Evolutionary conservation across 176 grass and related monocot genomes (phyloP).

Genomic region (Raddia distichophylla): DNA sequence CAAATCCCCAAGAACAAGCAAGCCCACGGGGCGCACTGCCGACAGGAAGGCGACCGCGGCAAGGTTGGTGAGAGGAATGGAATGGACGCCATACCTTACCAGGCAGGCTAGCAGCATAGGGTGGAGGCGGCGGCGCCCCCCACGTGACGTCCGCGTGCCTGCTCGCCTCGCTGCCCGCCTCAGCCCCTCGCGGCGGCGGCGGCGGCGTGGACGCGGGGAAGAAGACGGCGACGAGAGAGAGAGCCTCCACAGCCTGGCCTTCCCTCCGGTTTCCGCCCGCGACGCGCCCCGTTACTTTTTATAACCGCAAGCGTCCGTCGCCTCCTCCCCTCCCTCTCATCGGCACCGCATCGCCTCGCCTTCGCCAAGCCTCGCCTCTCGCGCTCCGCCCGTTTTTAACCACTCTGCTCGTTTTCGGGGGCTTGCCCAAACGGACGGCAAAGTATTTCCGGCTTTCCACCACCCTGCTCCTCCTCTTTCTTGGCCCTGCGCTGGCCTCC

Average conservation of each 20-base stretch:
- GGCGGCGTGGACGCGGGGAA: background rate
- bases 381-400: constrained; percentile 54
- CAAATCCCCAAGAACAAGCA: constrained; percentile 34
- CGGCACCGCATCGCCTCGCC: constrained; percentile 11
- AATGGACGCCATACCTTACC: constrained; percentile 54
- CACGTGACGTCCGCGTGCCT: constrained; percentile 40
- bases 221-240: background rate
- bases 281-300: constrained; percentile 49
- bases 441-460: constrained; percentile 17
- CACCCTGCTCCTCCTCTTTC: background rate
- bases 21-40: background rate
- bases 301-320: constrained; percentile 30
- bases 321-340: background rate
- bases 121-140: constrained; percentile 18
- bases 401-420: constrained; percentile 14
- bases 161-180: constrained; percentile 13
- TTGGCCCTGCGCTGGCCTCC: background rate
- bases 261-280: constrained; percentile 54
- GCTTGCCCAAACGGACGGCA: constrained; percentile 35
- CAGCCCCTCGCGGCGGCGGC: constrained; percentile 15
- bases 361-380: constrained; percentile 26
- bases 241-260: constrained; percentile 41
- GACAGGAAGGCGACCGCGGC: background rate
- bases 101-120: constrained; percentile 52
- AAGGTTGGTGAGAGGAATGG: constrained; percentile 6